Evolutionary conservation across 176 grass and related monocot species (phyloP).

Genomic region (Phoenix dactylifera): DNA sequence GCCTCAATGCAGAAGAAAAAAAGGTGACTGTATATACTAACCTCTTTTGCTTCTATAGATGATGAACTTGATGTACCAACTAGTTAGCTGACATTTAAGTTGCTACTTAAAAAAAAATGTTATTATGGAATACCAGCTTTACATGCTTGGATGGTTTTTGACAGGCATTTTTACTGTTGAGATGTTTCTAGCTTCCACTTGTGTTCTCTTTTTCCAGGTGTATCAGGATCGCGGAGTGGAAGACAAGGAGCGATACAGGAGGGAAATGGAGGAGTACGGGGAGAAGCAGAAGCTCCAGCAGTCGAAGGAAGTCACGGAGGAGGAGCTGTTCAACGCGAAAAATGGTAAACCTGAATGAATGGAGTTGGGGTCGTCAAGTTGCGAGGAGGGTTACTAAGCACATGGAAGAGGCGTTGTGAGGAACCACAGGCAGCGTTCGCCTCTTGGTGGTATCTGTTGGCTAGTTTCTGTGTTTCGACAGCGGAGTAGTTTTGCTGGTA

Average conservation of each 20-base stretch:
- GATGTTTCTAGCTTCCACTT: too few relatives aligned
- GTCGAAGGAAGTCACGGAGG: background rate
- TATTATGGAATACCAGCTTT: too few relatives aligned
- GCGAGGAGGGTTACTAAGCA: too few relatives aligned
- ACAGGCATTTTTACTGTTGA: background rate
- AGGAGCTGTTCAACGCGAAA: background rate
- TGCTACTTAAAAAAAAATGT: too few relatives aligned
- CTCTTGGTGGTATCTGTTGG: too few relatives aligned
- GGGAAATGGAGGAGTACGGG: background rate
- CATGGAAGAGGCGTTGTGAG: too few relatives aligned
- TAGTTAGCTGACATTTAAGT: background rate
- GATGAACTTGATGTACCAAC: background rate
- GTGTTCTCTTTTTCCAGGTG: background rate
- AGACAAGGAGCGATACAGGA: conserved; percentile 1
- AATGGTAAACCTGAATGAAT: too few relatives aligned
- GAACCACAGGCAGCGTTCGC: too few relatives aligned
- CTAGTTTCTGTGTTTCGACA: too few relatives aligned
- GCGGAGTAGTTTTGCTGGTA: too few relatives aligned
- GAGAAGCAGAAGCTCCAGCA: background rate
- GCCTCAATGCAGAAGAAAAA: conserved; percentile 34
- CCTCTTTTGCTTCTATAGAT: background rate
- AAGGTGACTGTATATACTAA: conserved; percentile 5
- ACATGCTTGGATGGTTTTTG: background rate
- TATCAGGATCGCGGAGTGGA: background rate
- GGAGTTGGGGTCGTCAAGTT: too few relatives aligned